phyloP scores from a whole-genome alignment of 495 filamentous ascomycete genomes.

The Staphylotrichum longicolle region DNA sequence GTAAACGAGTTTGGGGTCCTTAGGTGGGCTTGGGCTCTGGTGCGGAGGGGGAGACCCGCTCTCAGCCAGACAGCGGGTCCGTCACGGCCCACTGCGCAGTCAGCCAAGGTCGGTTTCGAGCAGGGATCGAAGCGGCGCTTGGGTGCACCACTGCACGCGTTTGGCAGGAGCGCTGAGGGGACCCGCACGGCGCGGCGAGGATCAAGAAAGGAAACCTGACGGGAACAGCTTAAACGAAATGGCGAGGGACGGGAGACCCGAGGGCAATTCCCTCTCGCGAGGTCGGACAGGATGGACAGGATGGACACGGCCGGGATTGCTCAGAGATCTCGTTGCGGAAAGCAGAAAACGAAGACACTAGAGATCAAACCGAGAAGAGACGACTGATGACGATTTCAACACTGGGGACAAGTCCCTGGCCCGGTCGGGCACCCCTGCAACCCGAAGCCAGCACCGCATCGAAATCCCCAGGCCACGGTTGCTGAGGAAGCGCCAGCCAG shows the following conservation, averaged over 20 bases:
- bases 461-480: too few species aligned
- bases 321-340: too few species aligned
- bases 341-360: too few species aligned
- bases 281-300: not conserved
- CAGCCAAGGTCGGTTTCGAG: slow-evolving; percentile 8
- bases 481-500: too few species aligned
- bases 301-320: too few species aligned
- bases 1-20: slow-evolving; percentile 14
- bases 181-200: not conserved
- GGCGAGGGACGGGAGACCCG: not conserved
- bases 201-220: not conserved
- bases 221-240: not conserved
- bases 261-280: not conserved
- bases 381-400: too few species aligned
- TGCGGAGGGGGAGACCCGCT: slow-evolving; percentile 17
- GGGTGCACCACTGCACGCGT: not conserved
- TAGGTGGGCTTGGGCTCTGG: slow-evolving; percentile 5
- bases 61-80: slow-evolving; percentile 15
- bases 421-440: too few species aligned
- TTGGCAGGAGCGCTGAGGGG: slow-evolving; percentile 11
- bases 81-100: not conserved
- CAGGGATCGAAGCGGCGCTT: slow-evolving; percentile 12
- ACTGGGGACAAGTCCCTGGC: too few species aligned
- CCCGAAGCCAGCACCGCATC: too few species aligned
- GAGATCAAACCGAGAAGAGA: too few species aligned